Evolutionary conservation across 2,329 filamentous ascomycete species (phyloP), one percentile per base, ranked within the genome.

Genomic region (Kalaharituber pfeilii): DNA sequence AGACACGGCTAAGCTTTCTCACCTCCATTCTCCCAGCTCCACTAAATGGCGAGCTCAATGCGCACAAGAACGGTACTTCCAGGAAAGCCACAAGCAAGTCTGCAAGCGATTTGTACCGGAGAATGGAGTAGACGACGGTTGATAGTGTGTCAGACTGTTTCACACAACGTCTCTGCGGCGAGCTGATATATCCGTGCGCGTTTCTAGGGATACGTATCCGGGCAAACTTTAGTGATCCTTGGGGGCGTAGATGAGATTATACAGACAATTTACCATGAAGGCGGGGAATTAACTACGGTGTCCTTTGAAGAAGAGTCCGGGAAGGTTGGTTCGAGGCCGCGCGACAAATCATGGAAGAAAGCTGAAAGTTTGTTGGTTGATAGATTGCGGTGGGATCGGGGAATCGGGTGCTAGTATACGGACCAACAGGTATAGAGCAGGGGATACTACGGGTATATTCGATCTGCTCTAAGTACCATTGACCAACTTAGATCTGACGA

Each of bases 181-280:
- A 18, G 33, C 33, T 13, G 13, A 15, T 15, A 39, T 24, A 22
- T 8, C 51, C 36, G 57, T 50, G 20, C 29, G 28, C n/a, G 18
- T 13, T 8, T 2, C 22, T 64, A 93, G 86, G 79, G 80, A 51
- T 98, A 96, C 70, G 83, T 95, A 61, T 91, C 85, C 57, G 89
- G 89, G 64, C 84, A 82, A 69, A 86, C 86, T 58, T 78, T 96
- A 60, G 79, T 91, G 52, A 81, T 98, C 63, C 79, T 96, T 62
- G 77, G 79, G 65, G 82, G 80, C 51, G 77, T 84, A 52, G 75
- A 81, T 58, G 77, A 77, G 53, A 78, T 95, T 59, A 70, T 94
- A 29, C 91, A 98, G 68, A 95, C 88, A 3, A 82, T 94, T 62
- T 94, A 94, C 70, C 81, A 91, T 65, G 84, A 93, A 64, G 25